Evolutionary conservation across 805 yeast genomes (phyloP), one percentile per base, ranked within the genome.

Genomic region (Wickerhamiella vanderwaltii): DNA sequence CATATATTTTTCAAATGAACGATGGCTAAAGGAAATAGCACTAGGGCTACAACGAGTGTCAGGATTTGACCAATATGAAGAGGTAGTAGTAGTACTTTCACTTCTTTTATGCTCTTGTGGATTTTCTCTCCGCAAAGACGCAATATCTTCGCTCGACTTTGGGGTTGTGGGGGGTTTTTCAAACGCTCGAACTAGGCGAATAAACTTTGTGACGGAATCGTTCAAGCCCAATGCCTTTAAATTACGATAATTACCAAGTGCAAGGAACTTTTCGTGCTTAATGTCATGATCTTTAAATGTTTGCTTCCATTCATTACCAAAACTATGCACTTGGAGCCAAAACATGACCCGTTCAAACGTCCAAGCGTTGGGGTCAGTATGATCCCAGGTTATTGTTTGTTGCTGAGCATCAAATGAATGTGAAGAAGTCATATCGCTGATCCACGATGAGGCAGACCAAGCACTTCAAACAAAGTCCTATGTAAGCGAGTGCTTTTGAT

Each of bases 301-400:
- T 4, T 66, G 71, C n/a, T 71, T 64, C 95, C 95, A 86, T 11
- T 77, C 64, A 3, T 68, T 71, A 49, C 79, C 79, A 59, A 86
- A 86, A 16, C 71, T 67, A 55, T 85, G 69, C n/a, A 59, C 51
- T 6, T 70, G 76, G 19, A 86, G 65, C 93, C 94, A 86, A 36
- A 62, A 56, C 0, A 67, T 45, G 1, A 85, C 87, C 40, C 80
- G 66, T n/a, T 69, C 73, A 48, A 71, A 62, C 1, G 78, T 73
- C 95, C 95, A 85, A 45, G 73, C 77, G 9, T 17, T 24, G 9
- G 55, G 36, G 17, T 41, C 36, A 16, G 35, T 35, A 24, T 29
- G 41, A 16, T 38, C 41, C 41, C 41, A 38, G 16, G 35, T 30
- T 29, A 38, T 29, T 20, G 35, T 30, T 15, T 38, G 26, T 13